A percentile compares a stretch with the other conserved stretches of the same genome.
Evolutionary conservation across 768 basidiomycete genomes (phyloP).

Genomic region (Phaeotremella skinneri): DNA sequence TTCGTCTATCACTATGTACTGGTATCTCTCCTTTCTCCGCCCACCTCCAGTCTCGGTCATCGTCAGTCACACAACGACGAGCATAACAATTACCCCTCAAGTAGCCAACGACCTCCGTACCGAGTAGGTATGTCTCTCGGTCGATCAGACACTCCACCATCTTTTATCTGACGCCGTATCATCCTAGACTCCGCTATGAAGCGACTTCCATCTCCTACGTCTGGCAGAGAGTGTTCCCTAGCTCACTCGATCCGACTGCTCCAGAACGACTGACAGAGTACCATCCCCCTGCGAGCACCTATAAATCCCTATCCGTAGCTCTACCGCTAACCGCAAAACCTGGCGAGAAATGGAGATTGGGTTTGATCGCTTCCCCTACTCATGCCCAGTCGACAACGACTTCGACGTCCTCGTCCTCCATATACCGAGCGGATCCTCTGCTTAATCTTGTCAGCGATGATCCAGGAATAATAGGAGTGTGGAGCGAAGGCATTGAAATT

Average conservation of each 20-base stretch:
- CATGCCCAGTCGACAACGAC: no score
- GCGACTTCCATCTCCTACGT: constrained; percentile 67
- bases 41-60: constrained; percentile 65
- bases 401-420: neutral
- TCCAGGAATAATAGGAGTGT: constrained; percentile 34
- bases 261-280: constrained; percentile 70
- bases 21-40: constrained; percentile 83
- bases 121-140: constrained; percentile 54
- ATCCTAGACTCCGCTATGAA: constrained; percentile 54
- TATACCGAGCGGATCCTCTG: neutral
- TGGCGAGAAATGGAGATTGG: constrained; percentile 66
- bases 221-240: constrained; percentile 56
- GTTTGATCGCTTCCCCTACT: constrained; percentile 53
- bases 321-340: constrained; percentile 59
- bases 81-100: constrained; percentile 71
- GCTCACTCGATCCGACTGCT: constrained; percentile 17
- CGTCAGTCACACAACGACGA: constrained; percentile 34
- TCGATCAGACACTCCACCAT: neutral
- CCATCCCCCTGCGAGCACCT: constrained; percentile 62
- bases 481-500: constrained; percentile 45
- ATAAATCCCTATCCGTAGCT: constrained; percentile 70
- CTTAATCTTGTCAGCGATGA: constrained; percentile 1
- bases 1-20: no score
- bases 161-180: neutral
- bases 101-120: constrained; percentile 88